Percentiles rank a stretch among this genome's conserved stretches.
These are phyloP conservation scores for Phaeophleospora eucalypticola DNA, from an alignment of 2,329 filamentous ascomycete genomes.

Conservation along the genomic window DNA sequence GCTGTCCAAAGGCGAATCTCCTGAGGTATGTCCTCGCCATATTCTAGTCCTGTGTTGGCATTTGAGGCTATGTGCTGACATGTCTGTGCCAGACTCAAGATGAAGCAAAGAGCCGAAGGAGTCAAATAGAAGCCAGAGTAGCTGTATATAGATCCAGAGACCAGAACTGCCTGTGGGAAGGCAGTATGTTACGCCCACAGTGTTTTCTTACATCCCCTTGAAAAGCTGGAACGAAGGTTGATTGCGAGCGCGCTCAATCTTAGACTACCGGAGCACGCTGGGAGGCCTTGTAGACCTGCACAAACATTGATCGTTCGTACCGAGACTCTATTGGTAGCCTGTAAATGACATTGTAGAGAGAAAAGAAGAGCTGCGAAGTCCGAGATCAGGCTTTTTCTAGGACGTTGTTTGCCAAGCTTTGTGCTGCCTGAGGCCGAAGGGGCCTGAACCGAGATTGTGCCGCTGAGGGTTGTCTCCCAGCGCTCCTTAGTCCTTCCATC, in stretches of 20 bases:
- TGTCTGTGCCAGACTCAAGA: constrained; percentile 58
- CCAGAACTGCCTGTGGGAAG: background rate
- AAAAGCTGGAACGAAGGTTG: constrained; percentile 51
- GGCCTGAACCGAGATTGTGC: no score
- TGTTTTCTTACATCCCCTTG: constrained; percentile 41
- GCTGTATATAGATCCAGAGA: constrained; percentile 6
- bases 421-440: no score
- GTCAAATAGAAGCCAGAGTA: constrained; percentile 15
- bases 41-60: background rate
- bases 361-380: constrained; percentile 33
- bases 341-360: constrained; percentile 65
- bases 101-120: constrained; percentile 65
- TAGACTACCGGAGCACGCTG: constrained; percentile 98
- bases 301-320: constrained; percentile 87
- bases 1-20: constrained; percentile 79
- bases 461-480: no score
- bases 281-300: constrained; percentile 76
- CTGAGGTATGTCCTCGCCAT: constrained; percentile 48
- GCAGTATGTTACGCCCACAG: constrained; percentile 37
- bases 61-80: background rate
- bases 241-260: constrained; percentile 58
- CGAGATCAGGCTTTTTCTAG: no score
- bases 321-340: constrained; percentile 99
- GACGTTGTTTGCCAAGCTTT: no score
- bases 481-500: no score